Conservation (phyloP, 2,329 filamentous ascomycete species). For the Xylaria digitata region DNA sequence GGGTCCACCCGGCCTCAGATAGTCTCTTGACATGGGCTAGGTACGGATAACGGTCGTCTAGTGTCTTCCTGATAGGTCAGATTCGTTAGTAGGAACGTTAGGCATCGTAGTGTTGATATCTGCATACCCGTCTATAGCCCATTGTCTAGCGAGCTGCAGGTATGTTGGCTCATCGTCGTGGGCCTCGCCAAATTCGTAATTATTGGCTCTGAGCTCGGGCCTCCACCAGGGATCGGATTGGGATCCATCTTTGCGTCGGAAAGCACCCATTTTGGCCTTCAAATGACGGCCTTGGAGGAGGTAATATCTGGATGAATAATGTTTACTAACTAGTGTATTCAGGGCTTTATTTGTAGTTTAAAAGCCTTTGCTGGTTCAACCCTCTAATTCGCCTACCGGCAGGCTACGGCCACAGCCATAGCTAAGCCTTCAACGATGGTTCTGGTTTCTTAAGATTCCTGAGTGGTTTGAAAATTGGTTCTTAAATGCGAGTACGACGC, state of each 20-base stretch:
- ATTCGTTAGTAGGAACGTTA: constrained; percentile 9
- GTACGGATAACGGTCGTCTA: constrained; percentile 22
- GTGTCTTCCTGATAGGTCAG: constrained; percentile 1
- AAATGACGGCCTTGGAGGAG: background rate
- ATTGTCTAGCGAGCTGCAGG: constrained; percentile 15
- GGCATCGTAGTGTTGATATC: background rate
- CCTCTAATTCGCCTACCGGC: constrained; percentile 6
- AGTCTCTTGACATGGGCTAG: constrained; percentile 30
- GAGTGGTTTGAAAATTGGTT: background rate
- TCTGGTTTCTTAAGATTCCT: background rate
- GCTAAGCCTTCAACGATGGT: background rate
- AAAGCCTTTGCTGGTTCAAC: background rate
- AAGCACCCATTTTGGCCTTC: constrained; percentile 3
- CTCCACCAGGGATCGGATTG: constrained; percentile 31
- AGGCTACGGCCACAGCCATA: constrained; percentile 13
- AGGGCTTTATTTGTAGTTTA: constrained; percentile 13
- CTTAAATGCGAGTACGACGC: constrained; percentile 1
- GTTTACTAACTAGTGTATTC: background rate
- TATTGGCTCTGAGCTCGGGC: constrained; percentile 28
- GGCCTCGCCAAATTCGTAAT: constrained; percentile 31
- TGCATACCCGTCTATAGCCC: constrained; percentile 30
- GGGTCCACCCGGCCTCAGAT: constrained; percentile 35
- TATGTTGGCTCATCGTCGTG: constrained; percentile 30
- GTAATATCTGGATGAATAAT: background rate
- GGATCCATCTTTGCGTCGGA: background rate